phyloP scores from a whole-genome alignment of 495 filamentous ascomycete genomes.

The Elaphomyces granulatus region DNA sequence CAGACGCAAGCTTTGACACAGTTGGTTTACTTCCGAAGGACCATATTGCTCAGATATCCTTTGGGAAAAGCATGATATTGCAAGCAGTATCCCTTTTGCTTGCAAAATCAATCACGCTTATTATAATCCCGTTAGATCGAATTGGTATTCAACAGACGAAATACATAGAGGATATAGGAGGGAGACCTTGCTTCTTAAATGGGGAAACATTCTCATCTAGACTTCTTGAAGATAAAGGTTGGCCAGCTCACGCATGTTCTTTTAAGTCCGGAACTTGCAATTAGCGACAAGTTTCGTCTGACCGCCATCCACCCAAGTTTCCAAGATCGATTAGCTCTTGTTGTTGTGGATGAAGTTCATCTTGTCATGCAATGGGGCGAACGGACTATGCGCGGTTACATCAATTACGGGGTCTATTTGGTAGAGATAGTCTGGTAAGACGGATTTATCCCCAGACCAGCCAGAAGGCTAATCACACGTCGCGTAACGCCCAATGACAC shows the following conservation, averaged over 20 bases:
- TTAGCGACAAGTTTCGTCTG: neutral
- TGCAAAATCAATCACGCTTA: constrained; percentile 4
- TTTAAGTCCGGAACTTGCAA: constrained; percentile 1
- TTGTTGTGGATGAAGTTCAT: constrained; percentile 1
- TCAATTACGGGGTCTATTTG: too few species aligned
- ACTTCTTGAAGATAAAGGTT: neutral
- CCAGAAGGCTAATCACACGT: too few species aligned
- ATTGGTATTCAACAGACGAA: constrained; percentile 4
- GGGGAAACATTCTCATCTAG: neutral
- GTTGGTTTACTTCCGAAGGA: constrained; percentile 4
- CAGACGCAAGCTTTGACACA: constrained; percentile 5
- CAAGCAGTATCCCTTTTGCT: constrained; percentile 4
- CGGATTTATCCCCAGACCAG: too few species aligned
- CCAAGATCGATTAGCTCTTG: neutral
- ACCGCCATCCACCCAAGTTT: neutral
- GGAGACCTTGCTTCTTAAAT: neutral
- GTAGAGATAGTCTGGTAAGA: too few species aligned
- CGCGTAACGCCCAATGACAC: too few species aligned
- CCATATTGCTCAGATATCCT: constrained; percentile 6
- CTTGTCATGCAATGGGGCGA: constrained; percentile 1
- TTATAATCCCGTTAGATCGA: constrained; percentile 5
- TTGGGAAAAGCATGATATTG: constrained; percentile 7
- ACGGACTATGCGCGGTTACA: too few species aligned
- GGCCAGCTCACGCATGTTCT: neutral
- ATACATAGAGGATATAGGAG: neutral